Evolutionary conservation across 2,329 filamentous ascomycete genomes (phyloP).

Genomic region (Nigrospora osmanthi): DNA sequence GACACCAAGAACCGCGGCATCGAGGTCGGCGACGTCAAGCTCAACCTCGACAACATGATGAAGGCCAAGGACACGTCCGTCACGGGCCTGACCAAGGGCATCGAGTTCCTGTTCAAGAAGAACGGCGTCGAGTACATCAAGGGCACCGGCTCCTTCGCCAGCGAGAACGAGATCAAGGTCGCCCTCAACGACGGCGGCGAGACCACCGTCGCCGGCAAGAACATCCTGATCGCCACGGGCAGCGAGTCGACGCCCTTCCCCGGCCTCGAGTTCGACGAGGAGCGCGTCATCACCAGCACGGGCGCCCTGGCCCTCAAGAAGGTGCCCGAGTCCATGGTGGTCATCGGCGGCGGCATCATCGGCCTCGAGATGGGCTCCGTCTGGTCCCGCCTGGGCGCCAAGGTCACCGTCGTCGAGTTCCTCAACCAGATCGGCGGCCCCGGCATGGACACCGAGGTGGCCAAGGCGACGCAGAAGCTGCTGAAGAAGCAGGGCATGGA

Average conservation of each 20-base stretch:
- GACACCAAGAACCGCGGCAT: conserved; percentile 97
- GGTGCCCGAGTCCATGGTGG: conserved; percentile 92
- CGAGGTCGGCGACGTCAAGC: conserved; percentile 92
- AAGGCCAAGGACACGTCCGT: conserved; percentile 97
- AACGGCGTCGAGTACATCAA: conserved; percentile 98
- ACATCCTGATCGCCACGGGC: conserved; percentile 95
- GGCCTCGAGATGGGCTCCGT: conserved; percentile 98
- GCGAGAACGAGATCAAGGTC: conserved; percentile 87
- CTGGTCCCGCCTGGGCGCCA: conserved; percentile 86
- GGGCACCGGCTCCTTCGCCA: conserved; percentile 78
- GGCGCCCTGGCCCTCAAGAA: conserved; percentile 83
- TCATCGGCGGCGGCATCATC: conserved; percentile 98
- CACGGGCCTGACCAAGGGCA: conserved; percentile 82
- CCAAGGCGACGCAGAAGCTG: conserved; percentile 87
- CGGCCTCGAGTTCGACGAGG: conserved; percentile 91
- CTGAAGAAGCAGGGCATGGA: conserved; percentile 95
- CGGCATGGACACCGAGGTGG: conserved; percentile 91
- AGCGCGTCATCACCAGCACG: conserved; percentile 94
- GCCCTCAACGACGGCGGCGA: conserved; percentile 87
- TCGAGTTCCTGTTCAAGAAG: conserved; percentile 98
- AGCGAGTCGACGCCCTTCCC: conserved; percentile 95
- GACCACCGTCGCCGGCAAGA: conserved; percentile 81
- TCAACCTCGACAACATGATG: conserved; percentile 94
- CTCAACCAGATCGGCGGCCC: conserved; percentile 93
- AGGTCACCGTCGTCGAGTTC: conserved; percentile 97